Base-by-base conservation (phyloP, 2,329 filamentous ascomycete genomes). In the Iodosphaeria phyllophila region DNA sequence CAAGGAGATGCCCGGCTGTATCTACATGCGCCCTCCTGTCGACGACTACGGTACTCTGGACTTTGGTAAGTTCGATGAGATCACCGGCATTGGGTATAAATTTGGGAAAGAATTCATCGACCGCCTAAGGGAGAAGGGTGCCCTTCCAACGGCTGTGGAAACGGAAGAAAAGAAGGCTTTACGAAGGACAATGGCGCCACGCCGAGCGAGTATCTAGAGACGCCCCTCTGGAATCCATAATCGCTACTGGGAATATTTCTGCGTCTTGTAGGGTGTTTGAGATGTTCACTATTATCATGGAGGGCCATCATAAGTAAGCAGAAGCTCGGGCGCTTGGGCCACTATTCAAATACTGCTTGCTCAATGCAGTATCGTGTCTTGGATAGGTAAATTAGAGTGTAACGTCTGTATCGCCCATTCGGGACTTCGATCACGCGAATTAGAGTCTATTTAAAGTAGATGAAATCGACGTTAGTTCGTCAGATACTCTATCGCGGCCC, bases 51-150 rank as follows among this genome's bases (percentile, higher is more conserved):
- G 84, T 4, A 98, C 89, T 2, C 56, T 98, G 16, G 89, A 98
- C 30, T 98, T 98, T 56, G 79, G 73, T 32, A 93, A 92, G 48
- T 98, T 98, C 48, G 86, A 95, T 41, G 91, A 98, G 58, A 86
- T 98, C 27, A 92, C 91, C 42, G 63, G 76, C 36, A 64, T 93
- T 8, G 91, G 89, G 2, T 92, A 92, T 50, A 62, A 66, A 27
- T 98, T 74, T 42, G 89, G 83, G 4, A 74, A 76, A 46, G 69
- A 80, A 27, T 93, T 75, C 44, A 49, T 98, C 35, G 68, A 69
- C 26, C 64, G 72, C 37, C 54, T 95, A 45, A 73, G 72, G 42
- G 77, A 78, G 19, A 64, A 91, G 39, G 86, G 86, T 0, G 63
- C 75, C 19, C 51, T 98, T 36, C 67, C 67, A n/a, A 16, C 25